These are phyloP conservation scores for Phytopythium helicoides DNA, from an alignment of 352 stramenopile species.

Conservation along the genomic window DNA sequence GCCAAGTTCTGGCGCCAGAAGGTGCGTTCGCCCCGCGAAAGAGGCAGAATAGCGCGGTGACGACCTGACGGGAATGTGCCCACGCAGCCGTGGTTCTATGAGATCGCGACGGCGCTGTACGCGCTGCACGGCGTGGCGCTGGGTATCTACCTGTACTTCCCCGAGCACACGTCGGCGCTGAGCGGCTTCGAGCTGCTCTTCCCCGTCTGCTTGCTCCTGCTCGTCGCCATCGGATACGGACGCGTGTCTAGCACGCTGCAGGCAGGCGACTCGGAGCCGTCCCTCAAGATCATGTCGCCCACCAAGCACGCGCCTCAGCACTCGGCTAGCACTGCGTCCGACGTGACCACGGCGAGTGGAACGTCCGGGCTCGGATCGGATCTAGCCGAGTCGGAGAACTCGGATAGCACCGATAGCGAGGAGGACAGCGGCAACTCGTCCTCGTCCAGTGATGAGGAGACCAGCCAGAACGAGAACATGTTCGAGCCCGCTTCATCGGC, in stretches of 20 bases:
- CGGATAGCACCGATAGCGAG: conserved; percentile 72
- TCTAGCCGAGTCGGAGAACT: conserved; percentile 75
- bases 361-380: conserved; percentile 50
- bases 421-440: conserved; percentile 75
- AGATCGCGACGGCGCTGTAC: conserved; percentile 55
- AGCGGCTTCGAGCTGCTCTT: conserved; percentile 73
- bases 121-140: conserved; percentile 42
- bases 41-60: too few relatives aligned
- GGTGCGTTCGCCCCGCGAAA: conserved; percentile 13
- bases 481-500: conserved; percentile 19
- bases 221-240: conserved; percentile 73
- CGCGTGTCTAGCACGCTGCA: conserved; percentile 73
- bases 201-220: conserved; percentile 47
- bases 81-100: conserved; percentile 63
- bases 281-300: conserved; percentile 60
- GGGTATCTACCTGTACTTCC: conserved; percentile 48
- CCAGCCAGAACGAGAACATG: conserved; percentile 36
- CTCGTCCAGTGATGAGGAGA: conserved; percentile 62
- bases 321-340: conserved; percentile 14
- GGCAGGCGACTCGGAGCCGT: conserved; percentile 46
- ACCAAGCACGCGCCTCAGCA: conserved; percentile 26
- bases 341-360: conserved; percentile 14
- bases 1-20: conserved; percentile 74
- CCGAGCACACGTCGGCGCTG: conserved; percentile 41
- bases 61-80: too few relatives aligned